A percentile compares a stretch with the other conserved stretches of the same genome.
These are phyloP conservation scores for Paramecium bursaria DNA, from an alignment of 73 alveolate species.

Conservation along the genomic window DNA sequence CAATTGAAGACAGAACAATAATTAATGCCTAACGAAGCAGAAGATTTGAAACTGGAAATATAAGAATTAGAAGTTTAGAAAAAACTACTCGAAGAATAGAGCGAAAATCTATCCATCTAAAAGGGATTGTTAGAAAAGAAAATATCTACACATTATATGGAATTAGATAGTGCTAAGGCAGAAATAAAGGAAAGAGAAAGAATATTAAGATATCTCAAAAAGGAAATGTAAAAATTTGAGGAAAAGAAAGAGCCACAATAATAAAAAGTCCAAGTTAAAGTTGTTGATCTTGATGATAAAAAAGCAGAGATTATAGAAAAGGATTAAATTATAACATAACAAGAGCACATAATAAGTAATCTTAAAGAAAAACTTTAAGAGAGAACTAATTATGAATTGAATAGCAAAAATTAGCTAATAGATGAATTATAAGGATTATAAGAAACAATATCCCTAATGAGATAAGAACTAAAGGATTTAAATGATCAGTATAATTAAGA, in stretches of 20 bases:
- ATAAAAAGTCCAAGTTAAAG: slow-evolving; percentile 23
- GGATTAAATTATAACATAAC: slow-evolving; percentile 7
- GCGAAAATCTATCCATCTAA: slow-evolving; percentile 51
- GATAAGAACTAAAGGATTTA: slow-evolving; percentile 44
- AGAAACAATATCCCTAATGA: not conserved
- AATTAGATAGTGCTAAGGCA: slow-evolving; percentile 12
- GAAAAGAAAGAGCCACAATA: slow-evolving; percentile 11
- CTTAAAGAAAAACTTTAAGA: slow-evolving; percentile 27
- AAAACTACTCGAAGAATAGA: slow-evolving; percentile 39
- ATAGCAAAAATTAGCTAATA: slow-evolving; percentile 35
- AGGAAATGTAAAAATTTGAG: slow-evolving; percentile 36
- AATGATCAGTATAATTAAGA: slow-evolving; percentile 35
- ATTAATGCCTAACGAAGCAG: slow-evolving; percentile 45
- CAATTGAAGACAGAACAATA: not conserved
- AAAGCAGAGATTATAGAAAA: slow-evolving; percentile 51
- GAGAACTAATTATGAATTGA: slow-evolving; percentile 50
- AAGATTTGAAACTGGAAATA: slow-evolving; percentile 36
- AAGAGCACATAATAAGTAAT: slow-evolving; percentile 36
- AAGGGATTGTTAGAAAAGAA: slow-evolving; percentile 34
- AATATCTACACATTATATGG: slow-evolving; percentile 32
- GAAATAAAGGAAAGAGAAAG: slow-evolving; percentile 43
- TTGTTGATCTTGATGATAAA: slow-evolving; percentile 51
- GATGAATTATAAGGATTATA: slow-evolving; percentile 32
- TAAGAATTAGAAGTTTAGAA: slow-evolving; percentile 38
- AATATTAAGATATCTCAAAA: slow-evolving; percentile 27